Conservation (phyloP, 2,329 filamentous ascomycete species). For the Fusarium heterosporum region DNA sequence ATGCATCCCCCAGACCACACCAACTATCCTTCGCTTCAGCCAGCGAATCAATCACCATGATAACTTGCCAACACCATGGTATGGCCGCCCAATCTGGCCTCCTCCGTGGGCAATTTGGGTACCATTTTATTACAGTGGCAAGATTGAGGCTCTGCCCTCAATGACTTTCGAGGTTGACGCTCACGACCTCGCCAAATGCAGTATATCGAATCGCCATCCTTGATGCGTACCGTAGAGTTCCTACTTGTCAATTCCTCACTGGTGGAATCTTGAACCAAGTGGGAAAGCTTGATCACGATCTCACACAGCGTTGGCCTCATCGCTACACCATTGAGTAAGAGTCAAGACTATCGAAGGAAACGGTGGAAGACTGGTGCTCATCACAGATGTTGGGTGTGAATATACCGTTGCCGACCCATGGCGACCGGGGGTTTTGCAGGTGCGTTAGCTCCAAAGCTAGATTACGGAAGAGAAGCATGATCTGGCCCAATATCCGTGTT, state of each 20-base stretch:
- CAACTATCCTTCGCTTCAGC: constrained; percentile 26
- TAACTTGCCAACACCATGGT: constrained; percentile 26
- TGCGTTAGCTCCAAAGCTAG: constrained; percentile 36
- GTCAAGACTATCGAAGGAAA: constrained; percentile 25
- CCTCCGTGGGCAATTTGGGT: constrained; percentile 7
- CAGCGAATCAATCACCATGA: constrained; percentile 30
- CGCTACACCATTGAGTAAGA: constrained; percentile 13
- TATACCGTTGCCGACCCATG: constrained; percentile 1
- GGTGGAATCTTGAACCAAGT: constrained; percentile 27
- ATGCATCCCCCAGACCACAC: constrained; percentile 37
- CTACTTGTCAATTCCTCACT: constrained; percentile 39
- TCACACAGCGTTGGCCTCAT: constrained; percentile 12
- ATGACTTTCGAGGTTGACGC: constrained; percentile 10
- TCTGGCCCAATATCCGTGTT: constrained; percentile 32
- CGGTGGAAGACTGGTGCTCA: constrained; percentile 15
- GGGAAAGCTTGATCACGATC: constrained; percentile 18
- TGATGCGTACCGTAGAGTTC: constrained; percentile 21
- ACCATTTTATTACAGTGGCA: constrained; percentile 12
- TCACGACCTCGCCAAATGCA: constrained; percentile 16
- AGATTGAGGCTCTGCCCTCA: constrained; percentile 39
- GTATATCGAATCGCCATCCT: constrained; percentile 21
- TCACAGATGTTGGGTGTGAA: constrained; percentile 16
- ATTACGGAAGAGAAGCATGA: constrained; percentile 29
- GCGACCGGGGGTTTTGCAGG: constrained; percentile 13
- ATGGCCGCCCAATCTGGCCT: constrained; percentile 25